Base-by-base conservation (phyloP, 495 filamentous ascomycete species). In the Daldinia vernicosa region DNA sequence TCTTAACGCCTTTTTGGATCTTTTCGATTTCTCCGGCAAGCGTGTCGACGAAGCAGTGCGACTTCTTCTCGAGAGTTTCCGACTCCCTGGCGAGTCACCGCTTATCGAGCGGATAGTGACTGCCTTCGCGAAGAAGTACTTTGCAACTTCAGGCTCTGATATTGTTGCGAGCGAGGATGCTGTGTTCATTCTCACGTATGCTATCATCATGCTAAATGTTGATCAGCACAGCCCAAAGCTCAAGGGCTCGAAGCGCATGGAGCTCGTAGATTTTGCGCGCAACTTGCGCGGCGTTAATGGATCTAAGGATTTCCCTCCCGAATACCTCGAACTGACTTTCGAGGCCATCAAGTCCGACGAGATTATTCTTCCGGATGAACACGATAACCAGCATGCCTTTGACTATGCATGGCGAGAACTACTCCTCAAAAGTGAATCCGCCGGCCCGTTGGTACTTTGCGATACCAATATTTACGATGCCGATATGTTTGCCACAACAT, bases 331-430 rank as follows among this genome's bases (percentile, higher is more conserved):
- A 71, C 86, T 87, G 2, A 97, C 98, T 57, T 99, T 90, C 75
- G 90, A 97, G 69, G 92, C 92, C 8, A 98, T 99, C 80, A 93
- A 91, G 77, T 87, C 88, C 2, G 90, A 93, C 58, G 95, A 99
- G 79, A 99, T 99, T 61, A 97, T 99, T 62, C 83, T 99, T 19
- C 95, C 95, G 0, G 95, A 98, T 63, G 95, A 99, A 78, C 95
- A 98, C 77, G 93, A 98, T 74, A 98, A 97, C 76, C 90, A 92
- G 76, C 90, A 96, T 78, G 93, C 94, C 2, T 99, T 98, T 72
- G 95, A 98, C 76, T 94, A 96, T 78, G 94, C 95, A 2, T 99
- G 95, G 95, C 93, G 92, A 76, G 95, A 98, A 78, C 84, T 99
- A 14, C 82, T 98, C 50, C 78, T 95, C 66, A 98, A 98, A 80